Percentiles rank a stretch among this genome's conserved stretches.
phyloP scores from a whole-genome alignment of 495 filamentous ascomycete species.

The Tetracladium marchalianum region DNA sequence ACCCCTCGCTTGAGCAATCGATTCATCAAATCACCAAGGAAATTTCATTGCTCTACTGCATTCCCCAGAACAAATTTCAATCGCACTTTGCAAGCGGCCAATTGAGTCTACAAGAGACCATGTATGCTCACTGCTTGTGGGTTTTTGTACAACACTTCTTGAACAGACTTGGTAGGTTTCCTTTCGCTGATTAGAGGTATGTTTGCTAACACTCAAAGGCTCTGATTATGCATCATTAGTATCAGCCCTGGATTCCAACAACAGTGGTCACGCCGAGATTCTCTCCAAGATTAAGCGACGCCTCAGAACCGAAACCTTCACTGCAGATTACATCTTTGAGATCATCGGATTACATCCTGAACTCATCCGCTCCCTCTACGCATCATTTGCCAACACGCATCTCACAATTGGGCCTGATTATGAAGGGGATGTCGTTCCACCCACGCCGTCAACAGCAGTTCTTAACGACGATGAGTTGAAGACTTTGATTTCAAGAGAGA shows the following conservation, averaged over 20 bases:
- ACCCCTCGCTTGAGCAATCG: slow-evolving; percentile 78
- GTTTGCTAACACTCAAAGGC: slow-evolving; percentile 23
- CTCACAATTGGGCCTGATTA: slow-evolving; percentile 65
- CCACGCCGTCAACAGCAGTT: slow-evolving; percentile 56
- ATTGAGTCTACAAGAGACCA: slow-evolving; percentile 90
- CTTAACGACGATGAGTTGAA: slow-evolving; percentile 71
- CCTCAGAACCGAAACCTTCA: slow-evolving; percentile 92
- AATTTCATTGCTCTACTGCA: slow-evolving; percentile 90
- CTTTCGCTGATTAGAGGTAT: not conserved
- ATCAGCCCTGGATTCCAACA: slow-evolving; percentile 70
- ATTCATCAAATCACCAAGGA: slow-evolving; percentile 99
- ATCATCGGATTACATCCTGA: slow-evolving; percentile 90
- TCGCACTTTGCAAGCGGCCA: slow-evolving; percentile 76
- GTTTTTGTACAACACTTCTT: slow-evolving; percentile 96
- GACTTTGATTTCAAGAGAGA: slow-evolving; percentile 69
- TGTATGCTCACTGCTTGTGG: slow-evolving; percentile 95
- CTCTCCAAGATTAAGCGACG: slow-evolving; percentile 94
- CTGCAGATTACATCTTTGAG: slow-evolving; percentile 92
- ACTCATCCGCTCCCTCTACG: slow-evolving; percentile 78
- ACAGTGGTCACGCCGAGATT: slow-evolving; percentile 78
- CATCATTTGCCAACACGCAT: slow-evolving; percentile 85
- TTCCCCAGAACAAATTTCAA: slow-evolving; percentile 94
- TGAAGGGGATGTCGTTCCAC: slow-evolving; percentile 57
- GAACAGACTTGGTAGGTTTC: slow-evolving; percentile 61
- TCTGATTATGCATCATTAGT: slow-evolving; percentile 82